Base-by-base conservation (phyloP, 345 rosid species). In the Gynandropsis gynandra region DNA sequence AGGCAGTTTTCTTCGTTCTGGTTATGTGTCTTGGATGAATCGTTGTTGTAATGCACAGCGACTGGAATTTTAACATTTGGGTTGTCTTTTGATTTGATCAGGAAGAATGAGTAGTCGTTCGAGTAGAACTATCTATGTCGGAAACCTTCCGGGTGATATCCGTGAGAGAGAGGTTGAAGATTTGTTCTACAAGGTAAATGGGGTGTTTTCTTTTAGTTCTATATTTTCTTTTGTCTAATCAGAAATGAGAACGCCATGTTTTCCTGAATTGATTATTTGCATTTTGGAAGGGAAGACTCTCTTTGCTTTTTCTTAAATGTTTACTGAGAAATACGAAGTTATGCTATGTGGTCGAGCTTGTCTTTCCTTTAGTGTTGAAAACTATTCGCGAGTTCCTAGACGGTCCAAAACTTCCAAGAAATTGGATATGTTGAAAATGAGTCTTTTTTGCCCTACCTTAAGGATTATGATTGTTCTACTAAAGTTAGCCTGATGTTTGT, bases 111-210 rank as follows among this genome's bases (percentile, higher is more conserved):
- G 94, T 59, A 76, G 97, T 76, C 86, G 95, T 17, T 71, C 90
- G 4, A 85, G 95, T 59, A 67, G 97, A 50, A 92, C 97, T 29
- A 66, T 92, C 10, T 88, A 88, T 59, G 98, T 92, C 8, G 97
- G 97, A n/a, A 92, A 92, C 72, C 92, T 92, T 37, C 98, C 98
- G 4, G 93, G 94, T 4, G 98, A 92, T 72, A 76, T 85, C 61
- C 97, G 98, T 11, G 81, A 73, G 81, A 78, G 83, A 61, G 97
- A 92, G 78, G 89, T 92, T n/a, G 93, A 92, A 62, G 98, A 88
- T 76, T 75, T 92, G 87, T 92, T 92, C 61, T 75, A 78, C 73
- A 92, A 92, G 86, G 98, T 92, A 50, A 52, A 24, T 38, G 8
- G 16, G 3, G 19, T 20, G 1, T 10, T 17, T 59, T 32, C 29